phyloP scores from a whole-genome alignment of 352 stramenopile species.

The Phytopythium helicoides region DNA sequence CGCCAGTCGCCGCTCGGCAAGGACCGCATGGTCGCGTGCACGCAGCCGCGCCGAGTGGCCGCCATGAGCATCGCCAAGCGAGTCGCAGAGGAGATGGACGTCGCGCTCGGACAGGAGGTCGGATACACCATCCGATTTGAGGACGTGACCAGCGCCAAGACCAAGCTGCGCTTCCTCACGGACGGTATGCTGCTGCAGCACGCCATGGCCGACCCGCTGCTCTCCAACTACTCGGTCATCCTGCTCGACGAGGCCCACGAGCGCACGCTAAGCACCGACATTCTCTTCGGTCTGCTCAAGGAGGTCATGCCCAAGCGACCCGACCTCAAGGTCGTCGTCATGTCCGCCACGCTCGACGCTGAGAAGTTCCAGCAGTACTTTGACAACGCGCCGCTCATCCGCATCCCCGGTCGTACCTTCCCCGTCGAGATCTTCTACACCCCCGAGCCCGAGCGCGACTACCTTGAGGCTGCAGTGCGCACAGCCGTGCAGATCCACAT shows the following conservation, averaged over 20 bases:
- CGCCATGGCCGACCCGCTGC: constrained; percentile 94
- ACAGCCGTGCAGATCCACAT: constrained; percentile 96
- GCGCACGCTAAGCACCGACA: constrained; percentile 96
- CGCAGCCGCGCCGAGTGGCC: constrained; percentile 97
- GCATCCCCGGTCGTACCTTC: constrained; percentile 96
- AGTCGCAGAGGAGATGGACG: constrained; percentile 99
- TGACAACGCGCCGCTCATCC: constrained; percentile 89
- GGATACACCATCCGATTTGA: constrained; percentile 99
- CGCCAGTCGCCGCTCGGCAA: constrained; percentile 51
- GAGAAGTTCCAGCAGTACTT: constrained; percentile 97
- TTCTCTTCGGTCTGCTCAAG: constrained; percentile 98
- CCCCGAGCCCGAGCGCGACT: constrained; percentile 96
- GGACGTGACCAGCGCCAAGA: constrained; percentile 89
- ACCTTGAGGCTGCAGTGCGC: constrained; percentile 92
- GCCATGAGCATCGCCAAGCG: constrained; percentile 97
- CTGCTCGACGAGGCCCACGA: constrained; percentile 98
- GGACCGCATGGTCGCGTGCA: constrained; percentile 92
- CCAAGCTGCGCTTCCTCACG: constrained; percentile 81
- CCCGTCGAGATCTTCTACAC: constrained; percentile 99
- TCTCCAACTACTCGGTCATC: constrained; percentile 96
- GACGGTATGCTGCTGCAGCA: constrained; percentile 97
- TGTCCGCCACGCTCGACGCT: constrained; percentile 98
- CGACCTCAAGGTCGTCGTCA: constrained; percentile 98
- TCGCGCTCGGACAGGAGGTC: constrained; percentile 95
- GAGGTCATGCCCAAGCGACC: constrained; percentile 92